These are phyloP conservation scores for Brassica rapa DNA, from an alignment of 345 rosid genomes.

Conservation along the genomic window DNA sequence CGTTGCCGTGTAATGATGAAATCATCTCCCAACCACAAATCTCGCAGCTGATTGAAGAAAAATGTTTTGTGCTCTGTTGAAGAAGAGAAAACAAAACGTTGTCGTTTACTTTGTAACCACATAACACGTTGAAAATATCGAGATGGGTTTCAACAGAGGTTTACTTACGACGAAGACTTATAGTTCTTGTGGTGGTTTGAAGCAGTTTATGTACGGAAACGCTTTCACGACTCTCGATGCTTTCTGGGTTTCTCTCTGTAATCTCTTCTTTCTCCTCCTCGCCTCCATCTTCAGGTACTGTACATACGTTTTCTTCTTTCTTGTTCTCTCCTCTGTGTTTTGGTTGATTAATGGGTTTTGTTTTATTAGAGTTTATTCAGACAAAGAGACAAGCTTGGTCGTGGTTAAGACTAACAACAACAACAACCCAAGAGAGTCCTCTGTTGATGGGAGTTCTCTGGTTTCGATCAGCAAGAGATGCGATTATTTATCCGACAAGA, in stretches of 20 bases:
- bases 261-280: constrained; percentile 44
- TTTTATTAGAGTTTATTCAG: constrained; percentile 32
- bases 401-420: constrained; percentile 1
- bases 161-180: constrained; percentile 39
- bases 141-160: constrained; percentile 43
- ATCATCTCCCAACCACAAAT: constrained; percentile 31
- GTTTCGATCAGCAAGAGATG: constrained; percentile 40
- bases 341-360: constrained; percentile 9
- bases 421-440: constrained; percentile 21
- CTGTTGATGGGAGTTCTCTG: constrained; percentile 26
- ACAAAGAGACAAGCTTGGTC: constrained; percentile 27
- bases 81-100: background rate
- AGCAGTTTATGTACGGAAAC: constrained; percentile 41
- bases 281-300: constrained; percentile 53
- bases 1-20: constrained; percentile 23
- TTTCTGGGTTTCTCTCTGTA: constrained; percentile 56
- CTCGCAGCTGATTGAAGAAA: constrained; percentile 32
- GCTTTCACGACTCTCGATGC: constrained; percentile 43
- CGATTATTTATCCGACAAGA: constrained; percentile 43
- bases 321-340: background rate
- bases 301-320: background rate
- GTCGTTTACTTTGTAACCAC: constrained; percentile 22
- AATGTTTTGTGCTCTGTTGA: constrained; percentile 10
- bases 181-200: constrained; percentile 22
- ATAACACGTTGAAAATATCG: constrained; percentile 31